Conservation (phyloP, 495 filamentous ascomycete species). For the Collariella sp. region DNA sequence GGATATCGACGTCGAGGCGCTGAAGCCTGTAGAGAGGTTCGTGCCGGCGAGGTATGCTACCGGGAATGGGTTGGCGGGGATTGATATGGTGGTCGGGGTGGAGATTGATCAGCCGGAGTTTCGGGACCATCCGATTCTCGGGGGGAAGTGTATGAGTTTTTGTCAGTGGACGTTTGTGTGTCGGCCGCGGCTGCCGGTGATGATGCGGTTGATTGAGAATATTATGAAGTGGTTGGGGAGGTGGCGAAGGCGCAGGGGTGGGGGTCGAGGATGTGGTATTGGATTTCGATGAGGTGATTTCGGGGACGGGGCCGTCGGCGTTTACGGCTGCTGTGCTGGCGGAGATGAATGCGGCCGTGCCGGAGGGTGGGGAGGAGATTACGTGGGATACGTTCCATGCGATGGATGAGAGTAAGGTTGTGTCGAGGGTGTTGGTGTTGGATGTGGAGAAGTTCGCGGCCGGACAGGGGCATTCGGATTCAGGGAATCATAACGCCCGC, state of each 20-base stretch:
- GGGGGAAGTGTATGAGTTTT: constrained; percentile 50
- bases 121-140: constrained; percentile 50
- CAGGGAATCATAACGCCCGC: constrained; percentile 49
- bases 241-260: constrained; percentile 44
- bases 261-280: constrained; percentile 44
- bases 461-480: constrained; percentile 54
- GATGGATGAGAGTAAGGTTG: constrained; percentile 45
- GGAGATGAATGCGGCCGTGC: constrained; percentile 26
- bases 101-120: constrained; percentile 55
- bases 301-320: constrained; percentile 54
- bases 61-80: no score
- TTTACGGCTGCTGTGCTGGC: constrained; percentile 50
- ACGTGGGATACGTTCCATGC: constrained; percentile 50
- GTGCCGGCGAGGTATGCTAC: constrained; percentile 39
- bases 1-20: constrained; percentile 48
- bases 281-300: constrained; percentile 56
- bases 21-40: constrained; percentile 39
- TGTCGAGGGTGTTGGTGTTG: constrained; percentile 49
- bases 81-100: constrained; percentile 53
- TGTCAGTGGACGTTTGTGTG: constrained; percentile 60
- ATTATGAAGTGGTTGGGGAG: constrained; percentile 48
- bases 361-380: constrained; percentile 15
- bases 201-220: constrained; percentile 49
- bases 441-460: constrained; percentile 55
- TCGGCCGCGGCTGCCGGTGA: constrained; percentile 48